A percentile compares a stretch with the other conserved stretches of the same genome.
Evolutionary conservation across 306 rosid genomes (phyloP).

Genomic region (Gillenia trifoliata): DNA sequence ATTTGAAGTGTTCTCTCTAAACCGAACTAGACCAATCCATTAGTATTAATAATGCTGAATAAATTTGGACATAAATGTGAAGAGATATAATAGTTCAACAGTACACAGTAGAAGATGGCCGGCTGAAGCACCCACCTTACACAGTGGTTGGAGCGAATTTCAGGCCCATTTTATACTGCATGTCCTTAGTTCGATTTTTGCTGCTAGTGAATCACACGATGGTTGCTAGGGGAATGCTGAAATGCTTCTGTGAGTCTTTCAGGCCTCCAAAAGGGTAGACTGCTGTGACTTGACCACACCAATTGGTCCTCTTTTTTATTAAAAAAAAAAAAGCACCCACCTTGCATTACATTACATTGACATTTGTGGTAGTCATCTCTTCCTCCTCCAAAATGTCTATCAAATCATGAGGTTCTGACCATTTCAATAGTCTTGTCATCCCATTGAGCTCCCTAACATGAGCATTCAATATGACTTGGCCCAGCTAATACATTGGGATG

Average conservation of each 20-base stretch:
- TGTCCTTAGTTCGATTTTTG: accelerated
- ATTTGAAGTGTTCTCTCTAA: no score
- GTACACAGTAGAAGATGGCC: no score
- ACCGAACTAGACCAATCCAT: background rate
- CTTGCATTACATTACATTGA: background rate
- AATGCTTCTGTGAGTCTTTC: no score
- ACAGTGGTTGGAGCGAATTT: no score
- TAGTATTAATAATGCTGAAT: background rate
- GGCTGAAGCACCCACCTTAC: no score
- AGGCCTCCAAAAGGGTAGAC: accelerated
- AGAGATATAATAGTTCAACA: no score
- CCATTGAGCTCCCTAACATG: background rate
- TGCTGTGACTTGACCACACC: no score
- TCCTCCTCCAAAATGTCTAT: background rate
- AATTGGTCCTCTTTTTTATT: accelerated
- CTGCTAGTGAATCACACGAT: no score
- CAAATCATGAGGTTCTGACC: conserved; percentile 7
- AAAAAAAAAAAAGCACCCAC: no score
- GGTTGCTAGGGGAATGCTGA: no score
- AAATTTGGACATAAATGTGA: background rate
- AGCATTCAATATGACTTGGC: background rate
- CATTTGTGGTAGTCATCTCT: background rate
- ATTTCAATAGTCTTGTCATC: conserved; percentile 5
- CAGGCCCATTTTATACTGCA: no score
- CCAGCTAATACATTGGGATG: background rate